Base-by-base conservation (phyloP, 2,329 filamentous ascomycete genomes). In the Coniochaeta ligniaria region DNA sequence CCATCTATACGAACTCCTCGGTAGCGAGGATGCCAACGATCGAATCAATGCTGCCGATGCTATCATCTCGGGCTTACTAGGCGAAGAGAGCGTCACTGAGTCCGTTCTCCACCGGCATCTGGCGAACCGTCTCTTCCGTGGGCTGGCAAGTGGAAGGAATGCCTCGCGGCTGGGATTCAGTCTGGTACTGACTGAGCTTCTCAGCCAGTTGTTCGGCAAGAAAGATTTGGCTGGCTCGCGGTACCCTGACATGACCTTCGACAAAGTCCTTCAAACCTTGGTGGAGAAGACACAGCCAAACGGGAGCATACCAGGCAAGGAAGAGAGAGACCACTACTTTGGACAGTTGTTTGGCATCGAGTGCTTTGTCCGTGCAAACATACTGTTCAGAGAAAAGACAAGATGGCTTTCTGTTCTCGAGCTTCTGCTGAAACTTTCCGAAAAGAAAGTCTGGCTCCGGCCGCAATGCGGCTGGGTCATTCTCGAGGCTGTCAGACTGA, bases 101-200 rank as follows among this genome's bases (percentile, higher is more conserved):
- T 66, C 75, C 1, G 80, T 83, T 2, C 75, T 88, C 16, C 72
- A 80, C 65, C 76, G 83, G 61, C 85, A 88, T 66, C 75, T 88
- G 33, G 83, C 85, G 64, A 83, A 84, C 70, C 83, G 89, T 28
- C 79, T 99, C 41, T 91, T 97, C 72, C 86, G 91, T 60, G 95
- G 95, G 45, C 85, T 98, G 20, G 92, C 93, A 63, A 97, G 92
- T 72, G 89, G 92, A 60, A 87, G 92, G 61, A 96, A 96, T 76
- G 91, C 91, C 14, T 92, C 94, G 20, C 84, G 95, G 28, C 78
- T 95, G 58, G 95, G 95, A 3, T 97, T 96, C 72, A 96, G 92
- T 59, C 81, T 97, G 60, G 94, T 94, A 0, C 77, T 98, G 66
- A 89, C 92, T 0, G 93, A 97, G 73, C 77, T 96, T 9, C 72